phyloP scores from a whole-genome alignment of 1,139 yeast species.

The Pneumocystis murina region DNA sequence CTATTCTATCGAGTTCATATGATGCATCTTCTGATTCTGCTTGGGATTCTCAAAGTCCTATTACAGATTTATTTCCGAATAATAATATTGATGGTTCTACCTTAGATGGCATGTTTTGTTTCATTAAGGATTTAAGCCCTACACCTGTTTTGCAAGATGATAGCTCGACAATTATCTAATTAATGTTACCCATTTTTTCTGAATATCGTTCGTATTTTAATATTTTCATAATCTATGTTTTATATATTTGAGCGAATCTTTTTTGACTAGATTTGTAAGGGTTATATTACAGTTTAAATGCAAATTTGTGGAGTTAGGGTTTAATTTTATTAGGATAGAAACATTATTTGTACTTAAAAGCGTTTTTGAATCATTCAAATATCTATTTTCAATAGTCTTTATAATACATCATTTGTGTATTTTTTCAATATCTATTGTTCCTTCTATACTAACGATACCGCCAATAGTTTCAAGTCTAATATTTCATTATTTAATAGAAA shows the following conservation, averaged over 20 bases:
- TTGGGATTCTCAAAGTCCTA: background rate
- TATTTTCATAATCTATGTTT: background rate
- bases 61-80: background rate
- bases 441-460: background rate
- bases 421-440: background rate
- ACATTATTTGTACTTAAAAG: background rate
- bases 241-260: background rate
- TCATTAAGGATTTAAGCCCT: slow-evolving; percentile 1
- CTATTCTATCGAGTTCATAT: background rate
- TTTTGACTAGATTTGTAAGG: background rate
- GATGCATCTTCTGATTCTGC: slow-evolving; percentile 1
- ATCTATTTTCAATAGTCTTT: background rate
- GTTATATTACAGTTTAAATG: background rate
- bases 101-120: background rate
- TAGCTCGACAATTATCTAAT: background rate
- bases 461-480: background rate
- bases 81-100: background rate
- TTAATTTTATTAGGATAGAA: background rate
- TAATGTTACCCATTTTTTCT: background rate
- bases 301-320: background rate
- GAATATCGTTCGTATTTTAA: background rate
- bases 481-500: background rate
- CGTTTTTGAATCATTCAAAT: background rate
- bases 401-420: background rate
- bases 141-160: background rate